These are phyloP conservation scores for Fusarium palustre DNA, from an alignment of 2,329 filamentous ascomycete genomes.

Conservation along the genomic window DNA sequence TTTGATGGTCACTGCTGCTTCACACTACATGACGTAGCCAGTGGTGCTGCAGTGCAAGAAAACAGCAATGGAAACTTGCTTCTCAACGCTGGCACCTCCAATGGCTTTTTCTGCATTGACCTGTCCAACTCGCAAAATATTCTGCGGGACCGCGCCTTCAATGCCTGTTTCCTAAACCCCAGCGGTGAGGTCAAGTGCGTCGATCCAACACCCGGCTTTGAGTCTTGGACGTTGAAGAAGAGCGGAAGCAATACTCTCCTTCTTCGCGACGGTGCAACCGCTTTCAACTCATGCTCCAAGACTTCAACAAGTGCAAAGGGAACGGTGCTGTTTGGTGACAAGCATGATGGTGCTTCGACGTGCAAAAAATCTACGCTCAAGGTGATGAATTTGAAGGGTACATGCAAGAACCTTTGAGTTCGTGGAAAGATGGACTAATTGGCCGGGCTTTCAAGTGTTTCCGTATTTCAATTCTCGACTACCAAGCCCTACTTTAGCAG, in stretches of 20 bases:
- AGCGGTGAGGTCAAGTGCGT: constrained; percentile 48
- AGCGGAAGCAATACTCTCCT: constrained; percentile 40
- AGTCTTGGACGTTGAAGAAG: constrained; percentile 46
- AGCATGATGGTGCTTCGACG: constrained; percentile 23
- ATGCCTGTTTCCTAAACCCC: constrained; percentile 50
- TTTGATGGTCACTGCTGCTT: constrained; percentile 50
- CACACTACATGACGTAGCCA: constrained; percentile 45
- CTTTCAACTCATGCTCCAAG: constrained; percentile 46
- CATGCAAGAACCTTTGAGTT: constrained; percentile 40
- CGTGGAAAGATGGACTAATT: background rate
- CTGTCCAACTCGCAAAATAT: constrained; percentile 41
- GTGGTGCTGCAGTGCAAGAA: constrained; percentile 46
- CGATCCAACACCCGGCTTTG: constrained; percentile 49
- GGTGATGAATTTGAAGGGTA: constrained; percentile 45
- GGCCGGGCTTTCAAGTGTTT: background rate
- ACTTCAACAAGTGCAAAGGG: constrained; percentile 33
- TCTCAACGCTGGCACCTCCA: constrained; percentile 40
- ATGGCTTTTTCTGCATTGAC: constrained; percentile 51
- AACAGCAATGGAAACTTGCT: constrained; percentile 46
- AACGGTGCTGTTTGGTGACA: constrained; percentile 42
- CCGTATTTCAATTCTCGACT: background rate
- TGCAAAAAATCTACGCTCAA: constrained; percentile 46
- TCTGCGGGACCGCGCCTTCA: constrained; percentile 47
- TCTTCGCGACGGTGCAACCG: constrained; percentile 40
- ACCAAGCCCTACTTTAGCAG: background rate